Evolutionary conservation across 441 rosid genomes (phyloP).

Genomic region (Brassica balearica): DNA sequence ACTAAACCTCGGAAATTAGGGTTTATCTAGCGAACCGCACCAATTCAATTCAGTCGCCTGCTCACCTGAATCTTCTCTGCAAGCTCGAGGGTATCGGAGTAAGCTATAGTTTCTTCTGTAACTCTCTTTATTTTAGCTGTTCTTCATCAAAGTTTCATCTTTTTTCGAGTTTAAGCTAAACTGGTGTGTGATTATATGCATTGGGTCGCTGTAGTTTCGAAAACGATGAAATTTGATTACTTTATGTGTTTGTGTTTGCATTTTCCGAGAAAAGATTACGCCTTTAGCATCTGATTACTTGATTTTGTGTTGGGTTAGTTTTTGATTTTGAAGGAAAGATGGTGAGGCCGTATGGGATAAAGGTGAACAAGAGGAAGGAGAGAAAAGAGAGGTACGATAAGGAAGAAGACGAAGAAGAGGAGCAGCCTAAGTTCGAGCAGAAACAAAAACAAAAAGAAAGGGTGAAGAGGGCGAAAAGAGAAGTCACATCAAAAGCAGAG

Average conservation of each 20-base stretch:
- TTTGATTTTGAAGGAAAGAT: slow-evolving; percentile 35
- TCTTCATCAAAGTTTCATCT: background rate
- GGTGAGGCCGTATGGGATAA: slow-evolving; percentile 59
- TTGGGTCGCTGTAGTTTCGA: slow-evolving; percentile 13
- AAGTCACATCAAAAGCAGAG: slow-evolving; percentile 33
- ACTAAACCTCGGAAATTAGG: slow-evolving; percentile 26
- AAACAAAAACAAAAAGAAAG: slow-evolving; percentile 31
- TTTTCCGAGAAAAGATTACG: background rate
- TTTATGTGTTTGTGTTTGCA: background rate
- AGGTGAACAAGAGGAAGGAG: slow-evolving; percentile 56
- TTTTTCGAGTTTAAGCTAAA: background rate
- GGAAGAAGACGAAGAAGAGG: slow-evolving; percentile 48
- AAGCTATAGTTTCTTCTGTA: background rate
- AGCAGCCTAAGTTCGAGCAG: slow-evolving; percentile 37
- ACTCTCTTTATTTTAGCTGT: background rate
- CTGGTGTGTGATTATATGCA: background rate
- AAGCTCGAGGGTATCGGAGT: slow-evolving; percentile 12
- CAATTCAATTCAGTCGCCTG: slow-evolving; percentile 1
- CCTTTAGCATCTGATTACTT: slow-evolving; percentile 12
- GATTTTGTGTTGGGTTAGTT: slow-evolving; percentile 16
- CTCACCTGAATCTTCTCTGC: slow-evolving; percentile 3
- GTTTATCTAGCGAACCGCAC: slow-evolving; percentile 24
- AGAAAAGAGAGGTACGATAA: slow-evolving; percentile 53
- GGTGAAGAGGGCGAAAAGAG: slow-evolving; percentile 35
- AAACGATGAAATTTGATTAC: background rate